These are phyloP conservation scores for Phytophthora kernoviae DNA, from an alignment of 352 stramenopile species.

Conservation along the genomic window DNA sequence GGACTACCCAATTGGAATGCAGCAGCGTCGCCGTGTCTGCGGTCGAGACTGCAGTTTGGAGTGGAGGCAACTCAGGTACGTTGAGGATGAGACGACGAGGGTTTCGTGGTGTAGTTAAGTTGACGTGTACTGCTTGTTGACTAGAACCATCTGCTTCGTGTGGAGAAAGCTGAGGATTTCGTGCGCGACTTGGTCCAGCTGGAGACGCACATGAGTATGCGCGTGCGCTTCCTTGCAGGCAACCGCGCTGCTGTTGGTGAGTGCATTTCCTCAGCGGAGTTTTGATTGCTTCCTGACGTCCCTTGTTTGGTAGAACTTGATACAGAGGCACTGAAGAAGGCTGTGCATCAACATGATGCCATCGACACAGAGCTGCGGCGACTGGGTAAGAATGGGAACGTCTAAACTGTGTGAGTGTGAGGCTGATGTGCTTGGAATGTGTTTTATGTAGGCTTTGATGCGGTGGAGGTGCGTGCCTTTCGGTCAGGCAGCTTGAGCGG, in stretches of 20 bases:
- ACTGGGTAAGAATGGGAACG: constrained; percentile 35
- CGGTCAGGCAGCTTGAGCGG: constrained; percentile 68
- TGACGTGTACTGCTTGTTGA: constrained; percentile 2
- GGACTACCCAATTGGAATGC: constrained; percentile 96
- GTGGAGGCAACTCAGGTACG: constrained; percentile 89
- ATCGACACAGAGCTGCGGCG: constrained; percentile 44
- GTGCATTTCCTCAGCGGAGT: neutral
- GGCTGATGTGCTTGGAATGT: neutral
- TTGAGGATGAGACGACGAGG: neutral
- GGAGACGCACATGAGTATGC: constrained; percentile 58
- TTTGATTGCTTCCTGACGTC: neutral
- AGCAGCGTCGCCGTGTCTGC: constrained; percentile 95
- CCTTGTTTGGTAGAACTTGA: constrained; percentile 45
- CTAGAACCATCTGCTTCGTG: constrained; percentile 69
- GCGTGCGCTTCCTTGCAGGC: constrained; percentile 74
- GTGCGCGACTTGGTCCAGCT: constrained; percentile 54
- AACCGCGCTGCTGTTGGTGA: constrained; percentile 76
- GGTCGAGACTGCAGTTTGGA: constrained; percentile 94
- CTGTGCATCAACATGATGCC: constrained; percentile 24
- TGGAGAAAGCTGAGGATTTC: constrained; percentile 73
- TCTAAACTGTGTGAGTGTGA: neutral
- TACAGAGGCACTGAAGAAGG: constrained; percentile 31
- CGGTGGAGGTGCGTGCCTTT: constrained; percentile 59
- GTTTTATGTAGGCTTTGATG: constrained; percentile 48
- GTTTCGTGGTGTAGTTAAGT: neutral